Conservation (phyloP, 192 early-diverging fungal species). For the Lunasporangiospora selenospora region DNA sequence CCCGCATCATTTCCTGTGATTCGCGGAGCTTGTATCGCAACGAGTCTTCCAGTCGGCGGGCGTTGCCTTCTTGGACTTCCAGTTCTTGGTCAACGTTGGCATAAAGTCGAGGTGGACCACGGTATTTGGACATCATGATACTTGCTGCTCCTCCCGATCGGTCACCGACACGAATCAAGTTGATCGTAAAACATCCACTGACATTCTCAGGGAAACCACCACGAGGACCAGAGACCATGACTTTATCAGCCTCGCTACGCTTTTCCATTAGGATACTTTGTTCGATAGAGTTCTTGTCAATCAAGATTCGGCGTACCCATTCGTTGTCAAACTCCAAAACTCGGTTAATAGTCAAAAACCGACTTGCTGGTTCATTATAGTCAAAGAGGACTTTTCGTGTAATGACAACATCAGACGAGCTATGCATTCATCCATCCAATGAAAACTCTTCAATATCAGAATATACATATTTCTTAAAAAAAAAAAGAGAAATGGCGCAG, state of each 20-base stretch:
- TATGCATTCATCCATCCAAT: background rate
- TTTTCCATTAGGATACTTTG: conserved; percentile 70
- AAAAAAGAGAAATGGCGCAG: too few species aligned
- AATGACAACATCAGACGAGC: conserved; percentile 62
- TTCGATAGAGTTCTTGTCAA: conserved; percentile 72
- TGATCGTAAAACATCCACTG: conserved; percentile 60
- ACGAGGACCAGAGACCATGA: conserved; percentile 34
- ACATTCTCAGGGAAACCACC: conserved; percentile 70
- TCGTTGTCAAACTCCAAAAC: conserved; percentile 66
- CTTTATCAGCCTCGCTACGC: conserved; percentile 58
- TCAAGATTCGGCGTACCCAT: conserved; percentile 76
- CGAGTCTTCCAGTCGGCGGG: conserved; percentile 22
- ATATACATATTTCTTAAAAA: too few species aligned
- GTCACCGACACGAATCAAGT: conserved; percentile 69
- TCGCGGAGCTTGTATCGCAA: conserved; percentile 43
- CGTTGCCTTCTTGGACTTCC: conserved; percentile 41
- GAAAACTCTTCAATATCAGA: background rate
- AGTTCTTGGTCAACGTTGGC: conserved; percentile 47
- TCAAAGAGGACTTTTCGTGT: conserved; percentile 72
- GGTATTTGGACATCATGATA: conserved; percentile 41
- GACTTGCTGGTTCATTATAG: conserved; percentile 70
- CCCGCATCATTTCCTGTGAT: background rate
- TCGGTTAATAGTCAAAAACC: conserved; percentile 70
- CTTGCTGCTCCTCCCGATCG: conserved; percentile 42
- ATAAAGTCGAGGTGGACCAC: conserved; percentile 45